These are phyloP conservation scores for Gryganskiella cystojenkinii DNA, from an alignment of 192 early-diverging fungal species.

Conservation along the genomic window DNA sequence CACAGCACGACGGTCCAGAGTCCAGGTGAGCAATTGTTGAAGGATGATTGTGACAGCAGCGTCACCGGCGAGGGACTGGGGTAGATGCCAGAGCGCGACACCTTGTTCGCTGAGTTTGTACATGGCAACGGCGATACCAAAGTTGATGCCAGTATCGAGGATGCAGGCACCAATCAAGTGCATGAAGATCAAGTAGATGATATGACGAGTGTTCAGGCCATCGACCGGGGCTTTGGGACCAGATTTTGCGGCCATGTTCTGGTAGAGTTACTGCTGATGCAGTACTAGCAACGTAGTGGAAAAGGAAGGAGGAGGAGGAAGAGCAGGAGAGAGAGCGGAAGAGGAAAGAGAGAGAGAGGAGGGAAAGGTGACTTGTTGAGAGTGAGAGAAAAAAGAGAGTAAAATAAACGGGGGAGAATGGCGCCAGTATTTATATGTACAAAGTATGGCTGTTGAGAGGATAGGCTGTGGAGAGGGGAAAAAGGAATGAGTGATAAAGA, in stretches of 20 bases:
- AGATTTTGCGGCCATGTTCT: slow-evolving; percentile 1
- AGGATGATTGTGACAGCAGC: slow-evolving; percentile 31
- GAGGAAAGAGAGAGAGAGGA: slow-evolving; percentile 1
- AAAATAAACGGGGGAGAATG: background rate
- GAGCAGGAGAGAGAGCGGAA: background rate
- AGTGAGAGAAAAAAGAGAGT: background rate
- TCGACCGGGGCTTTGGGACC: slow-evolving; percentile 7
- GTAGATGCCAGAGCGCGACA: slow-evolving; percentile 23
- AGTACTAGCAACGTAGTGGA: background rate
- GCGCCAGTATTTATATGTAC: too few species aligned
- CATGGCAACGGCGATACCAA: slow-evolving; percentile 41
- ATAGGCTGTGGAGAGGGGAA: background rate
- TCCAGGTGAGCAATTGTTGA: slow-evolving; percentile 32
- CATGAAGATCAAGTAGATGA: slow-evolving; percentile 31
- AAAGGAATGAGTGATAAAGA: background rate
- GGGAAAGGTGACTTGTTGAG: too few species aligned
- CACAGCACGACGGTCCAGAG: slow-evolving; percentile 22
- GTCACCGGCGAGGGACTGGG: slow-evolving; percentile 33
- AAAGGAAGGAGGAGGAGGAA: background rate
- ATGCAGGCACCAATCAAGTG: slow-evolving; percentile 30
- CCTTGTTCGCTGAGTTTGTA: slow-evolving; percentile 26
- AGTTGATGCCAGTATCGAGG: slow-evolving; percentile 38
- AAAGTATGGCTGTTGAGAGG: too few species aligned
- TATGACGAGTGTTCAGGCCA: slow-evolving; percentile 21
- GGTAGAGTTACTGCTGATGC: background rate